Evolutionary conservation across 2,329 filamentous ascomycete species (phyloP), one percentile per base, ranked within the genome.

Genomic region (Simplicillium aogashimaense): DNA sequence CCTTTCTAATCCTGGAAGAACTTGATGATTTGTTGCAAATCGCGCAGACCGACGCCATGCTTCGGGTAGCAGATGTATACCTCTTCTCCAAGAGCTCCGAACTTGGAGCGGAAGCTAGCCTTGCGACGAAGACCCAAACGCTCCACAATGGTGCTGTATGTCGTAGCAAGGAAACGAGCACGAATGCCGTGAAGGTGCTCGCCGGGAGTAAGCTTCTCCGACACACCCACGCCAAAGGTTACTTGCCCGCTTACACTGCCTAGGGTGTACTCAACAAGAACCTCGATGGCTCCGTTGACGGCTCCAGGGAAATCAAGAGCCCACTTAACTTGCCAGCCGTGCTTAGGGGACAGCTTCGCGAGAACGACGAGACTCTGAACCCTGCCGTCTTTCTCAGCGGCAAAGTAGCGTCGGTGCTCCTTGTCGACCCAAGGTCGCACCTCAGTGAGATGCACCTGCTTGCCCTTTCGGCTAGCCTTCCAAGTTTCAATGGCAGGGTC

Each of bases 291-390:
- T 36, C 89, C 89, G 35, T 78, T 86, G n/a, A 89, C 84, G 1
- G 88, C 77, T 18, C 77, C 78, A 0, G 88, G 89, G 70, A 95
- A 95, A 61, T 95, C 87, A 40, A 95, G 78, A n/a, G 84, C 85
- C 69, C 92, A 95, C 67, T 95, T 95, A 57, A 95, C 82, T 66
- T 95, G 89, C 78, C 87, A 94, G 40, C 89, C 89, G 57, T 94
- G 78, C 29, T 76, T 70, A 2, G 87, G 86, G 3, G 83, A 77
- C 20, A 95, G 76, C 59, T 87, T 84, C 39, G 85, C 84, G 52
- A 95, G 69, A 8, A 90, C 81, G n/a, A 90, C 82, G 43, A 95
- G 74, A 29, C 83, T 82, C 33, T 73, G 73, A 42, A 95, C 77
- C 44, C 73, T 76, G 46, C 84, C 84, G 13, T 85, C 74, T 53